phyloP scores from a whole-genome alignment of 1,139 yeast species.

The Yamadazyma atmosphaerica region DNA sequence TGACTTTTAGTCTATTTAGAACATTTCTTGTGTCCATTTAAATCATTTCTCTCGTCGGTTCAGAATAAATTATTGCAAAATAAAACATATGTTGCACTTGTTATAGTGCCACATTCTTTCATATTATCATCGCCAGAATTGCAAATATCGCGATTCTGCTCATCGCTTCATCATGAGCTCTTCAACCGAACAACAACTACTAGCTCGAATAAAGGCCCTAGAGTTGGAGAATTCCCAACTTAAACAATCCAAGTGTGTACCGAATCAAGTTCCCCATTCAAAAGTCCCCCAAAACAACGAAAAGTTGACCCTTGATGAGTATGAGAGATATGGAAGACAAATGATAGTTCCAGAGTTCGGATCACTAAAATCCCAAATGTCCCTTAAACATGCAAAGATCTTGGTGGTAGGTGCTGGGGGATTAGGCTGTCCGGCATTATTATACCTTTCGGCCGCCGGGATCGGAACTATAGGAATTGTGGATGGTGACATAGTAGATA shows the following conservation, averaged over 20 bases:
- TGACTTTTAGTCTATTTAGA: too few relatives aligned
- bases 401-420: conserved; percentile 97
- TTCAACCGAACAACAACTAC: conserved; percentile 5
- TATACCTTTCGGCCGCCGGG: conserved; percentile 87
- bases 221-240: conserved; percentile 26
- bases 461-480: conserved; percentile 83
- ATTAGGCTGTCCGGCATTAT: conserved; percentile 87
- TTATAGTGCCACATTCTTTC: too few relatives aligned
- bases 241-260: conserved; percentile 8
- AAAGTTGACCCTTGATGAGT: conserved; percentile 61
- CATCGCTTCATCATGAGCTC: background rate
- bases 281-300: conserved; percentile 4
- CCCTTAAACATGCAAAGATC: conserved; percentile 56
- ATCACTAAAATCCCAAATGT: conserved; percentile 52
- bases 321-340: conserved; percentile 86
- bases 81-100: too few relatives aligned
- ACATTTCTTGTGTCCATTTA: too few relatives aligned
- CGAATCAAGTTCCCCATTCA: too few relatives aligned
- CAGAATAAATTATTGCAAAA: too few relatives aligned
- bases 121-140: too few relatives aligned
- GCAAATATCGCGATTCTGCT: background rate
- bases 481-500: conserved; percentile 83
- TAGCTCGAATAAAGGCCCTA: conserved; percentile 18
- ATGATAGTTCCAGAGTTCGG: conserved; percentile 87
- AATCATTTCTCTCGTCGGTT: background rate